Evolutionary conservation across 2,329 filamentous ascomycete species (phyloP), one percentile per base, ranked within the genome.

Genomic region (Botrytis fragariae): DNA sequence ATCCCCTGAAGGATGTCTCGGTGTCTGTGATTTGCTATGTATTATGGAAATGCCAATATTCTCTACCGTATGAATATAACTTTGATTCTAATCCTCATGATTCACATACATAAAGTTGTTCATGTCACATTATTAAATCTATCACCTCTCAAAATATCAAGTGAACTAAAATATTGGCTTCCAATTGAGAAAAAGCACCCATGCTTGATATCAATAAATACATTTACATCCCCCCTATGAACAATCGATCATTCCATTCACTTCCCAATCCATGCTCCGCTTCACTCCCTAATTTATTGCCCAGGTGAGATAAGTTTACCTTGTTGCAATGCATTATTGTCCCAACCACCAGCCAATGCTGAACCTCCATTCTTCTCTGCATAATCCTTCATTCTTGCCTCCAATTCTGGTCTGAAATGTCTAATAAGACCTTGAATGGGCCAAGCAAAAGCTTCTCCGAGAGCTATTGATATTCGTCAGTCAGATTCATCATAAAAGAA

Each of bases 401-500:
- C 95, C 69, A 99, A 87, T 85, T 99, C 95, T 62, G 95, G 96
- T 80, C 96, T 90, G 89, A 99, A 99, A 86, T 99, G 96, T 81
- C 96, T 92, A 84, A 99, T 99, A 74, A 99, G 89, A 83, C 96
- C 96, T 86, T 99, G 96, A 78, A 99, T 92, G 76, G 96, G 96
- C 96, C 96, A 99, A 76, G 96, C 95, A 79, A 99, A 99, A 76
- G 96, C 96, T 87, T 99, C 96, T 74, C 96, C 96, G 77, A 99
- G 87, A 84, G 95, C 91, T 93, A 75, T 12, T 62, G 60, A 75
- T 74, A 68, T 77, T 78, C 60, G 77, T 75, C 61, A 67, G 18
- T 48, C 42, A 57, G 42, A 25, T 0, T 51, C 60, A 18, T 51
- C n/a, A 20, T 35, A 16, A 44, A 3, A 44, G n/a, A 29, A 18